Evolutionary conservation across 202 grass and related monocot species (phyloP).

Genomic region (Hordeum pubiflorum): DNA sequence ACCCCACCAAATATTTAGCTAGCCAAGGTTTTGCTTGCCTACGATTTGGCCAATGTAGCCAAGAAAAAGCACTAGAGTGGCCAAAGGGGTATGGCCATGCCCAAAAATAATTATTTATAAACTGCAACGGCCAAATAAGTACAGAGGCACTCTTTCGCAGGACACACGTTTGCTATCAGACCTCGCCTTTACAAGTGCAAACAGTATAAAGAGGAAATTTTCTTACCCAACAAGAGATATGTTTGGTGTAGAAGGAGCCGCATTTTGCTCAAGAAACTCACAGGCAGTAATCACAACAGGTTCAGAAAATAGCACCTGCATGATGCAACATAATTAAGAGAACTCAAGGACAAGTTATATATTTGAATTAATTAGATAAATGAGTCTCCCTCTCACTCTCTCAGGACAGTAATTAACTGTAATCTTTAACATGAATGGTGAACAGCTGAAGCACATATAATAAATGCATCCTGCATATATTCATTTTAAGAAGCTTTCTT

Average conservation of each 20-base stretch:
- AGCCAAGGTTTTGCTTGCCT: background rate
- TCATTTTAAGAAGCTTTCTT: background rate
- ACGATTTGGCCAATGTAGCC: background rate
- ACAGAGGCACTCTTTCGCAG: background rate
- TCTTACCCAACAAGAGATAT: conserved; percentile 79
- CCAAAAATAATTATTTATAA: background rate
- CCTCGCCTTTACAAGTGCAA: background rate
- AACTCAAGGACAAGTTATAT: conserved; percentile 21
- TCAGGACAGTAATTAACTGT: background rate
- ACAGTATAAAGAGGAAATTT: conserved; percentile 7
- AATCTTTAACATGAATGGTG: background rate
- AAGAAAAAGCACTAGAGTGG: background rate
- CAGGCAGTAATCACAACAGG: conserved; percentile 94
- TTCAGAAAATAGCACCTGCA: conserved; percentile 86
- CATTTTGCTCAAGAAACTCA: conserved; percentile 93
- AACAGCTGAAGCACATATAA: background rate
- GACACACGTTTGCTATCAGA: background rate
- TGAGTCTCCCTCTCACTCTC: background rate
- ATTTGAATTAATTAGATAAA: conserved; percentile 29
- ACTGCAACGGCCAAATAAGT: conserved; percentile 14
- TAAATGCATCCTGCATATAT: background rate
- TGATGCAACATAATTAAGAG: conserved; percentile 27
- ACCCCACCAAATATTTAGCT: background rate
- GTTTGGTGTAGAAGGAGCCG: conserved; percentile 74
- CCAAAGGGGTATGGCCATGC: background rate